Base-by-base conservation (phyloP, 106 monocot species). In the Allium cepa region DNA sequence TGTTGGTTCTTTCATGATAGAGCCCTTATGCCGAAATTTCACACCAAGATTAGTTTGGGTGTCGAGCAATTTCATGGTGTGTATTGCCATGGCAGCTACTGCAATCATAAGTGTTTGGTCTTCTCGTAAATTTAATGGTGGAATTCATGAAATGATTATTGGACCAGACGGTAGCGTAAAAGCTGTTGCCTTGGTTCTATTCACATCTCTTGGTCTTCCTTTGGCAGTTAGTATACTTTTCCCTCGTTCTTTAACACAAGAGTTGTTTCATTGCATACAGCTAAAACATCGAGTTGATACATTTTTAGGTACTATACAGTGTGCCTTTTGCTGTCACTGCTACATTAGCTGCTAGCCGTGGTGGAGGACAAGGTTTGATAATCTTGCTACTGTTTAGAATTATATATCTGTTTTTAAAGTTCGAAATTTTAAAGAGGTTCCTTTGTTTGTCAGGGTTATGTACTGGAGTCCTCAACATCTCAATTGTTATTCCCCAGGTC, bases 401-500 rank as follows among this genome's bases (percentile, higher is more conserved):
- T 36, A 36, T 36, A 36, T 36, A 36, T 36, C 4, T 36, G 4
- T 36, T 36, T 36, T 36, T 36, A 36, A 1, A 4, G 36, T 36
- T 36, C 36, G 4, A 36, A 2, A 36, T 1, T 36, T 36, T 36
- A 36, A 36, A 36, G 36, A 36, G 36, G 36, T 1, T 5, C 36
- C 5, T 36, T 36, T 36, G 5, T 27, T 45, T 61, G 73, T 13
- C 78, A 94, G 94, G 95, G 26, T 77, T 99, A 48, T 92, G 92
- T 53, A 89, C 80, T 50, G 97, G 97, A 8, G 88, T 99, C 63
- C 60, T 99, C 22, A 99, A 99, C 77, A 87, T 99, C 17, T 77
- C 97, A 9, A 93, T 99, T 17, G 97, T 99, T 14, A 14, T 99
- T 27, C 97, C 97, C 28, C 96, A 97, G 86, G 96, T 92, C 59